Conservation (phyloP, 2,329 filamentous ascomycete species). For the Endothia cerciana region DNA sequence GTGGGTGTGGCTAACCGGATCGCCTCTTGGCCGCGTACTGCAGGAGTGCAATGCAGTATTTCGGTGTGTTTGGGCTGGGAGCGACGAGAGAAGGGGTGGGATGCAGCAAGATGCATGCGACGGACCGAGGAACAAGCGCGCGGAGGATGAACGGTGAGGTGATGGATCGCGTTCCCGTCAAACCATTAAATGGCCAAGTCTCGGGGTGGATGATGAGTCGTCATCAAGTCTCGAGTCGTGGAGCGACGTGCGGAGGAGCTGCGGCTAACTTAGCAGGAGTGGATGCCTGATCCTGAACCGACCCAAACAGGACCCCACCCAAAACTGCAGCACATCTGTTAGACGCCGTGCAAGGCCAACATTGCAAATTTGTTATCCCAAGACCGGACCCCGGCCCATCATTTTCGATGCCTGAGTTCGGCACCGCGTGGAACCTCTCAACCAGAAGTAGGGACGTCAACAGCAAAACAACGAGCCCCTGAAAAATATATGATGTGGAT, state of each 20-base stretch:
- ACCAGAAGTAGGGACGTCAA: too few species aligned
- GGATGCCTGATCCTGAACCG: background rate
- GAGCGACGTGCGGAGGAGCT: too few species aligned
- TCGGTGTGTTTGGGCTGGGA: background rate
- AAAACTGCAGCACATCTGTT: background rate
- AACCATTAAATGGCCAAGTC: too few species aligned
- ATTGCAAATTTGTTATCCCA: background rate
- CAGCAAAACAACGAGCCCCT: too few species aligned
- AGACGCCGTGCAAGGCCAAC: background rate
- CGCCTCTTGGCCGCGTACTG: constrained; percentile 14
- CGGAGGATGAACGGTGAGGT: too few species aligned
- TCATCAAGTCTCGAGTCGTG: too few species aligned
- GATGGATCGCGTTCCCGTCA: too few species aligned
- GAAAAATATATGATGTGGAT: too few species aligned
- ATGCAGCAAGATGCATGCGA: background rate
- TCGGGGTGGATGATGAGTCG: too few species aligned
- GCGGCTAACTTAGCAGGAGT: background rate
- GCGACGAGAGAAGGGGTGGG: background rate
- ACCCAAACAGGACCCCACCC: background rate
- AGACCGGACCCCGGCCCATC: background rate
- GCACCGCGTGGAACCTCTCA: too few species aligned
- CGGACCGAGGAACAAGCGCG: background rate
- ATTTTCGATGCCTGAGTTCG: too few species aligned
- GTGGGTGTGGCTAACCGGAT: constrained; percentile 16
- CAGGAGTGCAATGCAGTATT: constrained; percentile 20